phyloP scores from a whole-genome alignment of 352 stramenopile species.

The Phytophthora nicotianae region DNA sequence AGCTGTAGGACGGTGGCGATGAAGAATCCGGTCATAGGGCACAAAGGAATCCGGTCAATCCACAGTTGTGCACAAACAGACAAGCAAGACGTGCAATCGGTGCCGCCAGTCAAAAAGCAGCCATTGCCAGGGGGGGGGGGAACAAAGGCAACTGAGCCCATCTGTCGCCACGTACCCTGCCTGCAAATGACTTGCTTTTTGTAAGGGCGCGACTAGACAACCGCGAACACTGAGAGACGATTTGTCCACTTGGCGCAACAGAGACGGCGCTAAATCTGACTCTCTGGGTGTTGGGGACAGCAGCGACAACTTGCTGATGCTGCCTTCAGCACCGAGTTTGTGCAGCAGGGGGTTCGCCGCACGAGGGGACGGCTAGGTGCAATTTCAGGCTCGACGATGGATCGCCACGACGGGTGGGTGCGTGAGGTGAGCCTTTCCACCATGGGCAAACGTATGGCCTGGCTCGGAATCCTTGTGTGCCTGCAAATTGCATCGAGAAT shows the following conservation, averaged over 20 bases:
- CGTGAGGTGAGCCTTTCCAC: constrained; percentile 16
- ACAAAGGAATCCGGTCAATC: too few relatives aligned
- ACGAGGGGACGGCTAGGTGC: neutral
- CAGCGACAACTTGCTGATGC: neutral
- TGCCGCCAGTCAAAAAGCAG: constrained; percentile 11
- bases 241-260: constrained; percentile 9
- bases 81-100: constrained; percentile 20
- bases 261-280: constrained; percentile 8
- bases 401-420: constrained; percentile 9
- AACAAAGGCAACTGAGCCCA: constrained; percentile 22
- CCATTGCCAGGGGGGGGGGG: constrained; percentile 15
- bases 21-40: constrained; percentile 22
- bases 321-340: neutral
- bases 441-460: constrained; percentile 9
- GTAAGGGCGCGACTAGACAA: constrained; percentile 11
- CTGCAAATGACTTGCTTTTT: constrained; percentile 13
- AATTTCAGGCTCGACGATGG: neutral
- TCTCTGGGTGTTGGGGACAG: constrained; percentile 14
- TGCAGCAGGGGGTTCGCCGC: too few relatives aligned
- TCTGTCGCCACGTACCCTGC: constrained; percentile 10
- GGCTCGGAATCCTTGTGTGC: constrained; percentile 11
- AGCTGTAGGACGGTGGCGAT: constrained; percentile 15
- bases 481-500: constrained; percentile 6
- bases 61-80: constrained; percentile 15
- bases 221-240: constrained; percentile 3